Percentiles rank a stretch among this genome's conserved stretches.
phyloP scores from a whole-genome alignment of 148 eudicot genomes.

The Chenopodium album region DNA sequence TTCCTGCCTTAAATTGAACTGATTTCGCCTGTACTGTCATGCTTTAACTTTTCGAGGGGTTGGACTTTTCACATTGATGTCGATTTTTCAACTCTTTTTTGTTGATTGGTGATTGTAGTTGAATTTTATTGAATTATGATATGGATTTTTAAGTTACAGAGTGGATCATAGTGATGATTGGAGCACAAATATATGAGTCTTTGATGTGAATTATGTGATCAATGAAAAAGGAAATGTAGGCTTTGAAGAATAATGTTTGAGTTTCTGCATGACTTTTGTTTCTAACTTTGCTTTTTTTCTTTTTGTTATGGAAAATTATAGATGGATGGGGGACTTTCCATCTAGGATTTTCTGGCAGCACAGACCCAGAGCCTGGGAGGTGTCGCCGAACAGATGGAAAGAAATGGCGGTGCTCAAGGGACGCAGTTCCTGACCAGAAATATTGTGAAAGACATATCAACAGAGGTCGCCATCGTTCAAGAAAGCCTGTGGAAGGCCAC shows the following conservation, averaged over 20 bases:
- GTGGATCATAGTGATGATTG: neutral
- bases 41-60: neutral
- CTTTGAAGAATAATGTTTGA: neutral
- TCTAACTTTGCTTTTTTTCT: conserved; percentile 9
- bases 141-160: neutral
- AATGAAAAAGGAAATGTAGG: no score
- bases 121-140: neutral
- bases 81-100: neutral
- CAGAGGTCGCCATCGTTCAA: conserved; percentile 97
- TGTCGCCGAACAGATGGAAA: conserved; percentile 91
- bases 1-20: neutral
- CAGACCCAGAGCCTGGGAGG: conserved; percentile 87
- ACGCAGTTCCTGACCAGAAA: conserved; percentile 82
- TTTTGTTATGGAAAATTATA: conserved; percentile 19
- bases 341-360: conserved; percentile 74
- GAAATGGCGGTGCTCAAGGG: conserved; percentile 97
- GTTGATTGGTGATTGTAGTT: neutral
- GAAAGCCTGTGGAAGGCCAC: conserved; percentile 91
- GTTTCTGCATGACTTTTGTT: neutral
- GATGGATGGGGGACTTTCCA: conserved; percentile 79
- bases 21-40: neutral
- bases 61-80: neutral
- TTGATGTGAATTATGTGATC: no score
- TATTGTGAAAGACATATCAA: conserved; percentile 93
- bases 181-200: neutral